Conservation (phyloP, 208 protist genomes). For the Leishmania major region DNA sequence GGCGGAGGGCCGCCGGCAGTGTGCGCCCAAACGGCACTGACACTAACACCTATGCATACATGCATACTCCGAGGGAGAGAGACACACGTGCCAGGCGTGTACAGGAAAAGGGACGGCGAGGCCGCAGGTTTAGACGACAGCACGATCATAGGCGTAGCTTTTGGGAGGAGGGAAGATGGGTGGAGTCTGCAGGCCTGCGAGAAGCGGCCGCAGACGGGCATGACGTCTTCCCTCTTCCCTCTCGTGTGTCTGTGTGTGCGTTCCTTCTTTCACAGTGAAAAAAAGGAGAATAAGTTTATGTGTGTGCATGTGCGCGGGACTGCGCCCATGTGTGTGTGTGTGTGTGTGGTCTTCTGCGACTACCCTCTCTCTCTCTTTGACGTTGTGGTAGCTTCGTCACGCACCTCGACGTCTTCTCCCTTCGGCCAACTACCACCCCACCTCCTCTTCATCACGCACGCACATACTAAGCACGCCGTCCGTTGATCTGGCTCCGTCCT, state of each 20-base stretch:
- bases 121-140: not conserved
- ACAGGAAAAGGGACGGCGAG: not conserved
- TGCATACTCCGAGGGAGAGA: not conserved
- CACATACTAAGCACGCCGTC: not conserved
- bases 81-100: not conserved
- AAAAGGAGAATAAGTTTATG: not conserved
- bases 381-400: not conserved
- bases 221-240: not conserved
- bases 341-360: not conserved
- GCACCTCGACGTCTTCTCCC: not conserved
- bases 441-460: not conserved
- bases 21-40: not conserved
- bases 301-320: not conserved
- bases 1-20: not conserved
- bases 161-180: not conserved
- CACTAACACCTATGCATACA: not conserved
- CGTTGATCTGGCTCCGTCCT: not conserved
- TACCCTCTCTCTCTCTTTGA: not conserved
- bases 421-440: not conserved
- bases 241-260: not conserved
- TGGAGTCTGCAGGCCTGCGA: not conserved
- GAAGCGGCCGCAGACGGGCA: not conserved
- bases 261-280: not conserved
- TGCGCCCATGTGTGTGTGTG: not conserved
- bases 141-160: not conserved